Percentiles rank a stretch among this genome's conserved stretches.
Conservation (phyloP, 345 rosid species). For the Populus davidiana region DNA sequence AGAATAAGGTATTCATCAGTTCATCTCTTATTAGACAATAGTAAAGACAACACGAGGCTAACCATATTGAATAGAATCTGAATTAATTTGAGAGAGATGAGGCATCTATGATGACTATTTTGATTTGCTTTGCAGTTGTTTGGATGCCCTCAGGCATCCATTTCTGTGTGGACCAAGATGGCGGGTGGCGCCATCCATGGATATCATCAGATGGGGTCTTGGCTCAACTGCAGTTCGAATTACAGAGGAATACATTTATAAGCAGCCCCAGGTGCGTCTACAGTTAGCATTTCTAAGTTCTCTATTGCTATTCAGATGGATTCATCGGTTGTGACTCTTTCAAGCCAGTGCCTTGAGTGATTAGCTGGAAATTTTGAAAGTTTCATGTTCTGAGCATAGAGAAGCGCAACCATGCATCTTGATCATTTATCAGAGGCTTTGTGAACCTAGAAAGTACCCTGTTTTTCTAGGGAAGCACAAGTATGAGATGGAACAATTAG, state of each 20-base stretch:
- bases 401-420: background rate
- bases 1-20: constrained; percentile 60
- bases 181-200: constrained; percentile 85
- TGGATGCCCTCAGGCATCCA: constrained; percentile 91
- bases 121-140: constrained; percentile 46
- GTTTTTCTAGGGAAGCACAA: background rate
- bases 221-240: constrained; percentile 91
- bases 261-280: constrained; percentile 60
- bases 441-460: background rate
- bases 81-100: background rate
- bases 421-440: background rate
- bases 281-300: background rate
- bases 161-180: constrained; percentile 94
- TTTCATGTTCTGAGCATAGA: background rate
- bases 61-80: background rate
- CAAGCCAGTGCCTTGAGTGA: background rate
- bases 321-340: background rate
- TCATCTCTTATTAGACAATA: background rate
- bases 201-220: constrained; percentile 92
- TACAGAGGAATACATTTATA: constrained; percentile 81
- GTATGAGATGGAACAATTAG: background rate
- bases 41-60: background rate
- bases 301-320: background rate
- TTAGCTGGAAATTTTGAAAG: background rate
- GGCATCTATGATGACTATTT: background rate